Evolutionary conservation across 169 alveolate genomes (phyloP).

Genomic region (Eimeria necatrix): DNA sequence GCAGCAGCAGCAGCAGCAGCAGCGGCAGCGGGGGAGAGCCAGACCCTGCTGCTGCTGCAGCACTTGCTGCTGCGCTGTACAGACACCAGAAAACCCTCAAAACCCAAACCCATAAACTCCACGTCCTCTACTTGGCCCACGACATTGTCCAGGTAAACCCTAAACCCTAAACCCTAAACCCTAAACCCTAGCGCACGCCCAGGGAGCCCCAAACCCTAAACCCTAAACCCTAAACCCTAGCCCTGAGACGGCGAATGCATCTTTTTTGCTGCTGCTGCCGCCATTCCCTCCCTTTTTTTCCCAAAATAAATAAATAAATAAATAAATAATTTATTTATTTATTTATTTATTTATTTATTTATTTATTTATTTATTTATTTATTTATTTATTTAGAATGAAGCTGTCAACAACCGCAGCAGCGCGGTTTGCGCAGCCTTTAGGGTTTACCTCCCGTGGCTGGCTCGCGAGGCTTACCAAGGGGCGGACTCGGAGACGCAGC

Average conservation of each 20-base stretch:
- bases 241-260: no score
- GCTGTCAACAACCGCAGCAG: background rate
- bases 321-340: no score
- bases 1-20: slow-evolving; percentile 27
- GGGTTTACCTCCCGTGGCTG: slow-evolving; percentile 77
- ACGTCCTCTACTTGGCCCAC: slow-evolving; percentile 60
- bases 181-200: background rate
- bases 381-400: slow-evolving; percentile 44
- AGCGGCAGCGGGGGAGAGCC: background rate
- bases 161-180: slow-evolving; percentile 37
- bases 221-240: background rate
- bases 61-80: slow-evolving; percentile 12
- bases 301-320: background rate
- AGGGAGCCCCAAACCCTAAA: background rate
- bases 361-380: background rate
- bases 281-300: background rate
- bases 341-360: no score
- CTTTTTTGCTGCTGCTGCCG: no score
- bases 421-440: slow-evolving; percentile 53
- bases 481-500: slow-evolving; percentile 13
- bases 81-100: slow-evolving; percentile 19
- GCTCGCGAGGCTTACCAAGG: slow-evolving; percentile 76
- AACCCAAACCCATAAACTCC: background rate
- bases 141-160: slow-evolving; percentile 38
- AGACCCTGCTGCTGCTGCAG: slow-evolving; percentile 49